These are phyloP conservation scores for Mucor indicus DNA, from an alignment of 371 early-diverging fungal genomes.

Conservation along the genomic window DNA sequence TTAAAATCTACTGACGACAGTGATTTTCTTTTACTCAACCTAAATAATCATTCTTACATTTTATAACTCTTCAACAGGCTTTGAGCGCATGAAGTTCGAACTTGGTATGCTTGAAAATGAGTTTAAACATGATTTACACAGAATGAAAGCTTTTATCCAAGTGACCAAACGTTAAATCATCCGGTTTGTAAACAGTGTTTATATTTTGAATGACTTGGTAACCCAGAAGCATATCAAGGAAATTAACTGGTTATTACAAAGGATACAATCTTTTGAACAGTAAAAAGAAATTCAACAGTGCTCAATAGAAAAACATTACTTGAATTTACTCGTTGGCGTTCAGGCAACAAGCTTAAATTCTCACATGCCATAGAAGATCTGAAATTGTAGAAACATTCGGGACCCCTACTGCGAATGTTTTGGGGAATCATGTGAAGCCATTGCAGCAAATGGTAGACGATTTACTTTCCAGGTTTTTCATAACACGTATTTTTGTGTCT, in stretches of 20 bases:
- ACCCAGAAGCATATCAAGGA: conserved; percentile 8
- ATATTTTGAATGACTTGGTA: conserved; percentile 1
- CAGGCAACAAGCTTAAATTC: conserved; percentile 13
- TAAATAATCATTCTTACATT: too few relatives aligned
- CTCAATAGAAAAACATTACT: conserved; percentile 5
- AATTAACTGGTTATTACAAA: conserved; percentile 7
- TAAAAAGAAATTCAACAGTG: conserved; percentile 8
- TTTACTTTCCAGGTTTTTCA: conserved; percentile 5
- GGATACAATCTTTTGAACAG: conserved; percentile 7
- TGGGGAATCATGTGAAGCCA: conserved; percentile 5
- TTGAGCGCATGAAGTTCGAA: conserved; percentile 8
- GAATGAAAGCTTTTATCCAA: conserved; percentile 6
- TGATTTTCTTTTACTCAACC: too few relatives aligned
- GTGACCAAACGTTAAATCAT: conserved; percentile 8
- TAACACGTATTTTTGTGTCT: conserved; percentile 9
- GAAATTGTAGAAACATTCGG: conserved; percentile 14
- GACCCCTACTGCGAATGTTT: not conserved
- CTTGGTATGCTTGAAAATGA: conserved; percentile 11
- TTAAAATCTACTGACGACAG: too few relatives aligned
- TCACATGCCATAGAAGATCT: conserved; percentile 10
- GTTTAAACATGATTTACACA: conserved; percentile 8
- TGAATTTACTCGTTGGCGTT: conserved; percentile 13
- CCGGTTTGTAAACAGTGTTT: conserved; percentile 7
- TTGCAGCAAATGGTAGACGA: conserved; percentile 7
- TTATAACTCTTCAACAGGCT: too few relatives aligned